These are phyloP conservation scores for Crithidia fasciculata DNA, from an alignment of 208 protist genomes.

Conservation along the genomic window DNA sequence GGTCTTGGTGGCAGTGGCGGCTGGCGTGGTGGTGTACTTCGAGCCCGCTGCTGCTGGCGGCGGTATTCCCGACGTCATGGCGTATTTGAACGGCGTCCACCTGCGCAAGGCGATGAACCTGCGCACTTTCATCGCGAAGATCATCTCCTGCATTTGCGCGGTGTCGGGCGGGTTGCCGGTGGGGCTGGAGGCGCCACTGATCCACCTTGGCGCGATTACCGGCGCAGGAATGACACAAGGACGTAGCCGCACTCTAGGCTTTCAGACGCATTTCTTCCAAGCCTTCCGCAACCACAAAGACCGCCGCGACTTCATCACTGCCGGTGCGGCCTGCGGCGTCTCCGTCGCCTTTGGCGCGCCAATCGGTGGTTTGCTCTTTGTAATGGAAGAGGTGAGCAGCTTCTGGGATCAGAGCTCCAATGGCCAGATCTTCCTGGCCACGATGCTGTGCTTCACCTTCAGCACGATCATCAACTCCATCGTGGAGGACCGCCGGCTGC, in stretches of 20 bases:
- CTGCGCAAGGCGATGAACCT: constrained; percentile 90
- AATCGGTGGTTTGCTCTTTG: constrained; percentile 96
- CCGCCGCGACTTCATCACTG: constrained; percentile 94
- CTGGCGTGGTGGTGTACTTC: constrained; percentile 80
- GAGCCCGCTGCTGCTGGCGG: constrained; percentile 85
- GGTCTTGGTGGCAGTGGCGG: constrained; percentile 53
- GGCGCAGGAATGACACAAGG: constrained; percentile 94
- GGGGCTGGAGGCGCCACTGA: constrained; percentile 95
- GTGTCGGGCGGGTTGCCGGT: constrained; percentile 92
- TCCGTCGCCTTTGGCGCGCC: constrained; percentile 96
- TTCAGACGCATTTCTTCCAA: constrained; percentile 77
- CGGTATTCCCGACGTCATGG: constrained; percentile 92
- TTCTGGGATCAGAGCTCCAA: constrained; percentile 93
- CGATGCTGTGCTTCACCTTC: constrained; percentile 89
- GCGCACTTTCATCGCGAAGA: constrained; percentile 86
- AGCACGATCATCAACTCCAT: constrained; percentile 83
- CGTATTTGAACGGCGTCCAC: constrained; percentile 94
- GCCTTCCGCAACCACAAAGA: constrained; percentile 93
- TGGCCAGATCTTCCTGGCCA: constrained; percentile 94
- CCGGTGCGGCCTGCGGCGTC: constrained; percentile 94
- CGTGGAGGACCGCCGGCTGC: constrained; percentile 69
- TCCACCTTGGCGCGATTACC: constrained; percentile 95
- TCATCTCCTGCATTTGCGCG: constrained; percentile 86
- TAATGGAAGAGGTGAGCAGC: constrained; percentile 94
- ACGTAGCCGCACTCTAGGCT: constrained; percentile 83